Conservation (phyloP, 768 basidiomycete species). For the Pulveroboletus frians region DNA sequence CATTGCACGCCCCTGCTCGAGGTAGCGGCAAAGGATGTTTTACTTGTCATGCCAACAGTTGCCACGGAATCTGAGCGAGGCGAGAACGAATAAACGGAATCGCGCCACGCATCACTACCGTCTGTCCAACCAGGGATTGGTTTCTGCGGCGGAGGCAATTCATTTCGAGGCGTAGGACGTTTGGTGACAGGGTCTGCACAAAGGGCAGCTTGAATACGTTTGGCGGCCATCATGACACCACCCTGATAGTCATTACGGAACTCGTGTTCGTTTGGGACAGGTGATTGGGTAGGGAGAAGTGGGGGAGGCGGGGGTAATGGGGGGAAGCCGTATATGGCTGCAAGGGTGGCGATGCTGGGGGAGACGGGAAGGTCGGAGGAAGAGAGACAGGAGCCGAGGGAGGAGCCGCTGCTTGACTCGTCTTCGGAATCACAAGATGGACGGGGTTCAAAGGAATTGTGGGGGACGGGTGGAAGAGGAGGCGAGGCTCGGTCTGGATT, state of each 20-base stretch:
- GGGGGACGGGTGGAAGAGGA: constrained; percentile 37
- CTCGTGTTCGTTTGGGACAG: constrained; percentile 24
- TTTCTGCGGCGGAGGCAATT: constrained; percentile 34
- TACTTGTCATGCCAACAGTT: constrained; percentile 25
- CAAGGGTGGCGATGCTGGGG: constrained; percentile 36
- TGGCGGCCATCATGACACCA: constrained; percentile 68
- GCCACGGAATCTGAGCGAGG: constrained; percentile 35
- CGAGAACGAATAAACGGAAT: constrained; percentile 52
- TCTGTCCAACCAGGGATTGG: constrained; percentile 67
- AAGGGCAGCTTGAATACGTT: constrained; percentile 46
- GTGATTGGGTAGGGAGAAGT: constrained; percentile 25
- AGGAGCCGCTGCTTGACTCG: constrained; percentile 38
- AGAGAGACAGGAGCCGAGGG: constrained; percentile 32
- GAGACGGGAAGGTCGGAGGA: constrained; percentile 21
- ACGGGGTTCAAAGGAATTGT: constrained; percentile 31
- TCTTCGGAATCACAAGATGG: constrained; percentile 34
- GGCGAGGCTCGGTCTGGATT: constrained; percentile 42
- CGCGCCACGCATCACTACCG: constrained; percentile 62
- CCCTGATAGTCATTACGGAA: constrained; percentile 42
- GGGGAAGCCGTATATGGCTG: constrained; percentile 42
- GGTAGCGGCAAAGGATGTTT: constrained; percentile 45
- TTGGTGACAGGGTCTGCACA: constrained; percentile 38
- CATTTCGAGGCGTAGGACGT: constrained; percentile 31
- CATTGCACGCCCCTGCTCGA: constrained; percentile 50
- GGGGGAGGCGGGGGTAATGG: constrained; percentile 52